phyloP scores from a whole-genome alignment of 2,329 filamentous ascomycete genomes.

The Macrophomina tecta region DNA sequence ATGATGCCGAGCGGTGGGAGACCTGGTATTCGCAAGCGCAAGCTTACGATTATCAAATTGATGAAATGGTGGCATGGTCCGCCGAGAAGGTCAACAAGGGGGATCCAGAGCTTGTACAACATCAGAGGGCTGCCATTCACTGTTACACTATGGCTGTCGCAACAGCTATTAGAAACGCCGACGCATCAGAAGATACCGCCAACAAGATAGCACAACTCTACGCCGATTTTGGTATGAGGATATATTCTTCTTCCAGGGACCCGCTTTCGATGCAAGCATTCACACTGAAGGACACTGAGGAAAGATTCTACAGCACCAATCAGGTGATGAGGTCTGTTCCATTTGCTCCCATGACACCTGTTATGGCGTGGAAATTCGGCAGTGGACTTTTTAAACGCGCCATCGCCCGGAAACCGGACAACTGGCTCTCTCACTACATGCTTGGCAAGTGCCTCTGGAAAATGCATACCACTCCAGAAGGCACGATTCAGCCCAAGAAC shows the following conservation, averaged over 20 bases:
- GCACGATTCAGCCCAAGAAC: conserved; percentile 40
- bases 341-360: conserved; percentile 64
- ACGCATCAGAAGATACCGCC: conserved; percentile 59
- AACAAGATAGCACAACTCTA: conserved; percentile 69
- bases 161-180: conserved; percentile 63
- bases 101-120: conserved; percentile 72
- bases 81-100: conserved; percentile 91
- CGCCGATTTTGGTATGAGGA: conserved; percentile 69
- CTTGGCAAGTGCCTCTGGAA: conserved; percentile 76
- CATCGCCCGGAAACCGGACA: conserved; percentile 62
- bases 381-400: conserved; percentile 66
- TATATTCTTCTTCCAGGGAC: conserved; percentile 72
- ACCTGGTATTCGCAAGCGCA: conserved; percentile 89
- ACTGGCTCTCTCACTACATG: conserved; percentile 73
- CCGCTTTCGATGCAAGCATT: conserved; percentile 74
- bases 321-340: conserved; percentile 52
- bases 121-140: conserved; percentile 82
- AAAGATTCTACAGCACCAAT: conserved; percentile 61
- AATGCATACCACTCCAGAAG: conserved; percentile 62
- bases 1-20: conserved; percentile 82
- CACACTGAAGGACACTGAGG: conserved; percentile 61
- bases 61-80: conserved; percentile 86
- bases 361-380: conserved; percentile 70
- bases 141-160: conserved; percentile 74
- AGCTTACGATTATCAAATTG: conserved; percentile 84